Conservation (phyloP, 2,329 filamentous ascomycete species). For the Monosporascus ibericus region DNA sequence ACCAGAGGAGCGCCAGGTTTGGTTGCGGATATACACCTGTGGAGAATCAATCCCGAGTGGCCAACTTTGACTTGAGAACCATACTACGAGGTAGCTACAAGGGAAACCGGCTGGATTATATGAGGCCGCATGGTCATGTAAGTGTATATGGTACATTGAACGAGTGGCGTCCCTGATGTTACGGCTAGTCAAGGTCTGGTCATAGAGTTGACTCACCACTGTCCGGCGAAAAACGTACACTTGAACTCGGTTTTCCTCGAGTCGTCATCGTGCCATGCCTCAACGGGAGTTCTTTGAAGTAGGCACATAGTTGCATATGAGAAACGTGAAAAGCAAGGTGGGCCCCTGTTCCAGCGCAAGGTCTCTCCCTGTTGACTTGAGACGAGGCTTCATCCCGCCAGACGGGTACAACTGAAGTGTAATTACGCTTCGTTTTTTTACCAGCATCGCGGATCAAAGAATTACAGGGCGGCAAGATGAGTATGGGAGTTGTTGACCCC, state of each 20-base stretch:
- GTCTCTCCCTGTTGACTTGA: neutral
- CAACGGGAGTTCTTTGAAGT: neutral
- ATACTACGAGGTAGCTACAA: conserved; percentile 11
- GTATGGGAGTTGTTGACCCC: neutral
- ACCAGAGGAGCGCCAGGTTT: conserved; percentile 16
- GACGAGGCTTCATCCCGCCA: neutral
- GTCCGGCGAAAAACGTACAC: neutral
- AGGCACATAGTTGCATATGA: neutral
- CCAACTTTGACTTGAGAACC: conserved; percentile 14
- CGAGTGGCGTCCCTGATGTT: neutral
- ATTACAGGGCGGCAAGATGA: neutral
- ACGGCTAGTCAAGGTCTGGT: neutral
- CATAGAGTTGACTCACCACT: neutral
- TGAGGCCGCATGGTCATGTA: conserved; percentile 6
- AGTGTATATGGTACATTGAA: neutral
- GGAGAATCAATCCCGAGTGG: conserved; percentile 22
- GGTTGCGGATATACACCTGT: conserved; percentile 21
- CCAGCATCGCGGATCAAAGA: neutral
- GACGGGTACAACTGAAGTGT: neutral
- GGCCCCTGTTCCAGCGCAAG: neutral
- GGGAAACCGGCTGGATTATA: conserved; percentile 12
- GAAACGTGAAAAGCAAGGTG: neutral
- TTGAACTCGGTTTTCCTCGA: neutral
- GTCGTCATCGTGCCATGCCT: neutral
- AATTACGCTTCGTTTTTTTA: neutral